phyloP scores from a whole-genome alignment of 2,329 filamentous ascomycete genomes.

The Berkeleyomyces rouxiae region DNA sequence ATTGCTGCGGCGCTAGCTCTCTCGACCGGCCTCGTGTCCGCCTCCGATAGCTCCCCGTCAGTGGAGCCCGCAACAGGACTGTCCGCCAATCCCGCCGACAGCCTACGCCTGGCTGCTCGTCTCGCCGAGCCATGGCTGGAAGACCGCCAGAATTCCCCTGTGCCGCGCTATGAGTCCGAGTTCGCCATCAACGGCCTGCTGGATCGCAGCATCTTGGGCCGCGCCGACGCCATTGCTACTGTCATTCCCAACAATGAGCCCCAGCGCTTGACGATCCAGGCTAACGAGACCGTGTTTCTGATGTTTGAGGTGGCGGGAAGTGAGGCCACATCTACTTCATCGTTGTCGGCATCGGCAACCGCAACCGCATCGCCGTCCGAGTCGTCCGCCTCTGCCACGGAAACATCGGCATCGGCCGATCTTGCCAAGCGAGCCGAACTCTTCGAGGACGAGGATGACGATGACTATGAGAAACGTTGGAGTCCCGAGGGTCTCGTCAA shows the following conservation, averaged over 20 bases:
- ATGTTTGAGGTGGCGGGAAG: conserved; percentile 19
- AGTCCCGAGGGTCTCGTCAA: conserved; percentile 6
- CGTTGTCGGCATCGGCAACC: neutral
- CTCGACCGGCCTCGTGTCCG: neutral
- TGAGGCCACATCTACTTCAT: neutral
- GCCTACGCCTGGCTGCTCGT: neutral
- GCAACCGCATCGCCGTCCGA: neutral
- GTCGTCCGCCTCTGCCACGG: neutral
- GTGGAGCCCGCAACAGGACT: neutral
- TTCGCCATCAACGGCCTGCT: conserved; percentile 41
- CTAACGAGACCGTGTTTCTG: conserved; percentile 40
- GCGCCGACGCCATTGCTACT: conserved; percentile 35
- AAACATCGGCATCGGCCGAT: neutral
- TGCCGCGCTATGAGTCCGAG: conserved; percentile 29
- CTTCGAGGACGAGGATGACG: conserved; percentile 12
- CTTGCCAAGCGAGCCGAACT: conserved; percentile 11
- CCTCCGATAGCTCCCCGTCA: neutral
- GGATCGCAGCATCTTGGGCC: conserved; percentile 45
- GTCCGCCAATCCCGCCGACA: neutral
- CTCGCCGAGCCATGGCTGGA: neutral
- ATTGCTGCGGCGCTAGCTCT: neutral
- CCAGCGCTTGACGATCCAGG: conserved; percentile 38
- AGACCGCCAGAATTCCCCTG: neutral
- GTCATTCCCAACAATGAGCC: conserved; percentile 48
- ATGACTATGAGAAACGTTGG: conserved; percentile 14